Base-by-base conservation (phyloP, 2,329 filamentous ascomycete species). In the Coniochaeta hoffmannii region DNA sequence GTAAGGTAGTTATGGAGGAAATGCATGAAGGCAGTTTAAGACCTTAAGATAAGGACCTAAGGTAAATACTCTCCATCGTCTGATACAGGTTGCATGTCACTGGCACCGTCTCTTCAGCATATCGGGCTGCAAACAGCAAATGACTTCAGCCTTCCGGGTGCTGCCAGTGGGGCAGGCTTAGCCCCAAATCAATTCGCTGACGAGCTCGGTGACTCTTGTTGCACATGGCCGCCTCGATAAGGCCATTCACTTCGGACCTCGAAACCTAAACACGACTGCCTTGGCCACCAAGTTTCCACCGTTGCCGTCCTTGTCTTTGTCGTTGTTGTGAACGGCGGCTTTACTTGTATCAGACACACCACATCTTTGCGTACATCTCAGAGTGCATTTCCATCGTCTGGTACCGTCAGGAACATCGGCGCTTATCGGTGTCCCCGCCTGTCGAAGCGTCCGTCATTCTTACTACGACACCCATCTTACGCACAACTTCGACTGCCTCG, bases 151-250 rank as follows among this genome's bases (percentile, higher is more conserved):
- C 41, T 41, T 41, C 41, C 12, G 41, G 12, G 12, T 46, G 41
- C 41, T 12, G 41, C 19, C 41, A 15, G 41, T 46, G 41, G 41
- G 41, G 41, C 24, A 28, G 19, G 19, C 15, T 46, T 46, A 46
- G 41, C 41, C 41, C 41, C 41, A 46, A 46, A 46, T 15, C 41
- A 22, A 28, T 46, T 46, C 41, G 41, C 24, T 46, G 41, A 46
- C 41, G 24, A 28, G 41, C 19, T 28, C 24, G 41, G 41, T 46
- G 41, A 46, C 19, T 46, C 41, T 46, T 41, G 36, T 22, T 26
- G 41, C 41, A 46, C 41, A 46, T 46, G 41, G 41, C 41, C 41
- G 41, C 41, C 41, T 46, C 41, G 41, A 46, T 46, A 24, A 46
- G 41, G 19, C 22, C 41, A 28, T 46, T 17, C 41, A 7, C 41